Evolutionary conservation across 2,329 filamentous ascomycete species (phyloP).

Genomic region (Colletotrichum spinosum): DNA sequence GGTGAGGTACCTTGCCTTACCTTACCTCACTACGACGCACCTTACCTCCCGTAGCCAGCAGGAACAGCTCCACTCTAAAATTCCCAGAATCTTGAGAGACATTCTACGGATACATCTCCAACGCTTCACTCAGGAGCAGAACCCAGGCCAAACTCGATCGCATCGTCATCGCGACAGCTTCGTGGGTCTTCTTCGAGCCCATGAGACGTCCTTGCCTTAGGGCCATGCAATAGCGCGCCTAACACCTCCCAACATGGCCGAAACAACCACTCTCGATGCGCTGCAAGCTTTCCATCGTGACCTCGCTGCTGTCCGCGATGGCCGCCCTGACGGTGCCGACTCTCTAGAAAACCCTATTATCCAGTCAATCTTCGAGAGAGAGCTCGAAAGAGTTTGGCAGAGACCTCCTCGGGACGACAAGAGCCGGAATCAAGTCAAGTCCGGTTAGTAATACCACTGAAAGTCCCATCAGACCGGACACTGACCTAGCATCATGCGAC

Average conservation of each 20-base stretch:
- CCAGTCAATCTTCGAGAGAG: constrained; percentile 76
- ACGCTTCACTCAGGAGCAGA: constrained; percentile 10
- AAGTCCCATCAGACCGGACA: neutral
- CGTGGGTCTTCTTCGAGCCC: constrained; percentile 27
- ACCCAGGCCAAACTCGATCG: constrained; percentile 4
- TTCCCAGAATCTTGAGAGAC: constrained; percentile 36
- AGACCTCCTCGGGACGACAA: constrained; percentile 79
- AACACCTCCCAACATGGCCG: constrained; percentile 71
- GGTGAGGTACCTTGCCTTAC: constrained; percentile 7
- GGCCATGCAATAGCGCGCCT: constrained; percentile 59
- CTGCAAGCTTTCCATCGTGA: constrained; percentile 89
- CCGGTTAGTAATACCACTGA: constrained; percentile 61
- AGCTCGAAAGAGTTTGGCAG: constrained; percentile 79
- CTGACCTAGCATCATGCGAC: constrained; percentile 40
- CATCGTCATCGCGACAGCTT: constrained; percentile 32
- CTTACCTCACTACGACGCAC: neutral
- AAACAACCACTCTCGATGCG: constrained; percentile 77
- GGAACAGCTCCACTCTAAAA: constrained; percentile 35
- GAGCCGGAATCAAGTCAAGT: constrained; percentile 78
- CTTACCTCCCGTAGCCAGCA: constrained; percentile 1
- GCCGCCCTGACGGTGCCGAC: constrained; percentile 69
- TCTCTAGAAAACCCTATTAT: constrained; percentile 78
- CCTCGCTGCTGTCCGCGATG: constrained; percentile 80
- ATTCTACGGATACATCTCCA: constrained; percentile 22
- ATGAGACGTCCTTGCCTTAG: constrained; percentile 34